Conservation (phyloP, 108 stramenopile genomes). For the Thalassiosira profunda region DNA sequence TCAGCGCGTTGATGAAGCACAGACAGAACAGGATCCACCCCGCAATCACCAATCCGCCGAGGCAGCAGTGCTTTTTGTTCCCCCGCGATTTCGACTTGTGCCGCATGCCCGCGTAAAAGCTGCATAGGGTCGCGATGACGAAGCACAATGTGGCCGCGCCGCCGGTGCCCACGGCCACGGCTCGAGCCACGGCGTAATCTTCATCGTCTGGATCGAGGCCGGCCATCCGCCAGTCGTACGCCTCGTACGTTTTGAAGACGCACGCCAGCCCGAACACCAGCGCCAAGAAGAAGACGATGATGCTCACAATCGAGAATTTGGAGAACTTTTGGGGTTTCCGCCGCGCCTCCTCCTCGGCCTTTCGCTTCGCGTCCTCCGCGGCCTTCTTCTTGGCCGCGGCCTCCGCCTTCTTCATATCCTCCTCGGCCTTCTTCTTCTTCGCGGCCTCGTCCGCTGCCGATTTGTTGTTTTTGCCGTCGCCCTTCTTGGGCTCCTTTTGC, state of each 20-base stretch:
- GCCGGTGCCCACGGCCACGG: slow-evolving; percentile 6
- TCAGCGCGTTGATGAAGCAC: slow-evolving; percentile 3
- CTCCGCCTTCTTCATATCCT: neutral
- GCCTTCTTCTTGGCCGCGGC: neutral
- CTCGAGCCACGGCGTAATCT: slow-evolving; percentile 1
- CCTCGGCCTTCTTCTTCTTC: no score
- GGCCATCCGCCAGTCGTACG: neutral
- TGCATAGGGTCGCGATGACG: slow-evolving; percentile 1
- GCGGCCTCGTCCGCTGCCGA: slow-evolving; percentile 1
- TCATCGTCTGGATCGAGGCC: neutral
- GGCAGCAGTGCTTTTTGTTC: slow-evolving; percentile 12
- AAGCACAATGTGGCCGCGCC: neutral
- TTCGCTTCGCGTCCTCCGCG: neutral
- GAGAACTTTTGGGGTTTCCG: neutral
- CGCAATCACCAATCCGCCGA: slow-evolving; percentile 10
- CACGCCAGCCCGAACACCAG: slow-evolving; percentile 17
- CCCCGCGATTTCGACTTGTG: slow-evolving; percentile 3
- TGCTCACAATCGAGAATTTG: neutral
- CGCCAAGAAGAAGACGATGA: slow-evolving; percentile 5
- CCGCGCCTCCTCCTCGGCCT: neutral
- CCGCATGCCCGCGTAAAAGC: slow-evolving; percentile 8
- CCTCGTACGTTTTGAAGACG: slow-evolving; percentile 15
- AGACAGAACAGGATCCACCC: slow-evolving; percentile 16
- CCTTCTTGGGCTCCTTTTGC: slow-evolving; percentile 8
- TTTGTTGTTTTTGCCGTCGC: neutral